phyloP scores from a whole-genome alignment of 1,139 yeast genomes.

The Pichia sp. region DNA sequence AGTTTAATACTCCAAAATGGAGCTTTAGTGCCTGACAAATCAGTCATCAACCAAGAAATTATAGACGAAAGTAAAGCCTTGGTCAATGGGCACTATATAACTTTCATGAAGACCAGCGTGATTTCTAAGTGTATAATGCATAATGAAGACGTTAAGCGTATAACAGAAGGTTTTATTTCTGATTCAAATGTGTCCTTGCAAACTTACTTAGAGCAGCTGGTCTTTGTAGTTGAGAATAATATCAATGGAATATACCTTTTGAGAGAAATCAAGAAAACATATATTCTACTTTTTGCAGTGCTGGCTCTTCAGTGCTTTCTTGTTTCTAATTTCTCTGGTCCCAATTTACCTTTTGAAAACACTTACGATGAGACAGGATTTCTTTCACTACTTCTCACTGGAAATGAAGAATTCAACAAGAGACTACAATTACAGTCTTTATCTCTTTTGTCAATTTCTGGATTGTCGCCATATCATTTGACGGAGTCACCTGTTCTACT shows the following conservation, averaged over 20 bases:
- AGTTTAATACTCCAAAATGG: slow-evolving; percentile 13
- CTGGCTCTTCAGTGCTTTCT: slow-evolving; percentile 63
- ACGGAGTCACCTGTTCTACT: slow-evolving; percentile 47
- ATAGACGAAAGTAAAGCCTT: slow-evolving; percentile 11
- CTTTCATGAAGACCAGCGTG: slow-evolving; percentile 13
- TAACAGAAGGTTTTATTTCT: slow-evolving; percentile 10
- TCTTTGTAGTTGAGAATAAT: slow-evolving; percentile 3
- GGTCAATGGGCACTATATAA: slow-evolving; percentile 28
- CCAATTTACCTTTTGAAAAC: slow-evolving; percentile 43
- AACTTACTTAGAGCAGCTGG: slow-evolving; percentile 13
- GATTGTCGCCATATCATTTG: slow-evolving; percentile 61
- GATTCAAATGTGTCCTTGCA: not conserved
- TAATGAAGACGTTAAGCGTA: slow-evolving; percentile 4
- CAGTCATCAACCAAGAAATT: not conserved
- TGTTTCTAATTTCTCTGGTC: slow-evolving; percentile 84
- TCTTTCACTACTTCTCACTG: slow-evolving; percentile 13
- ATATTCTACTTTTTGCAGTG: slow-evolving; percentile 40
- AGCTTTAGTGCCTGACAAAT: not conserved
- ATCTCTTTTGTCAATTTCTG: slow-evolving; percentile 47
- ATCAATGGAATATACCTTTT: slow-evolving; percentile 1
- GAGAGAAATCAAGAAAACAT: slow-evolving; percentile 9
- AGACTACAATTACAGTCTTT: slow-evolving; percentile 25
- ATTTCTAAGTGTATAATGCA: slow-evolving; percentile 17
- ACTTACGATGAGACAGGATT: slow-evolving; percentile 26
- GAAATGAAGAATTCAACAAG: slow-evolving; percentile 14